Evolutionary conservation across 2,329 filamentous ascomycete genomes (phyloP), one percentile per base, ranked within the genome.

Genomic region (Teratosphaeria destructans): DNA sequence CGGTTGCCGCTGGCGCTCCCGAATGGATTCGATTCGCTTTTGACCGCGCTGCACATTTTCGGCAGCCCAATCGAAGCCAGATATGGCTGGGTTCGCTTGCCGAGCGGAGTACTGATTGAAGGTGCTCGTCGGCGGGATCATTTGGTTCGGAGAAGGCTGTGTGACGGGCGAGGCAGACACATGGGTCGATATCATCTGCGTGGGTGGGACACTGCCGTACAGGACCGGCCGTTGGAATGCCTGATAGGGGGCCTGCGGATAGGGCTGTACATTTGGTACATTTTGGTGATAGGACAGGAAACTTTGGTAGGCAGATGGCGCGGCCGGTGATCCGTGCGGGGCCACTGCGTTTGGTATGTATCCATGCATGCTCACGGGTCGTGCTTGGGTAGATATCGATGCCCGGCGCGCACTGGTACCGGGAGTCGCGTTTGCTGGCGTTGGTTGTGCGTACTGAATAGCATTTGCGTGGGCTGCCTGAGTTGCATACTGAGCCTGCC

Each of bases 251-350:
- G 56, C 26, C 54, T 58, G 58, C 12, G 57, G 55, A 32, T 62
- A 59, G n/a, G 43, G n/a, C 8, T 49, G 43, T 19, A n/a, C 8
- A 1, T 59, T 37, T 56, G 58, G 58, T 23, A 23, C 23, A 2
- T 23, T 23, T 35, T 62, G 54, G 27, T 63, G 52, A 14, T 56
- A 59, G 29, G 63, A 58, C 32, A 60, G 60, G 32, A 64, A 65
- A 34, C 63, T 61, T 39, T 66, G 65, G 55, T 66, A 69, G 10
- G 66, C 65, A 23, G 68, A 68, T n/a, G 63, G 63, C n/a, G 69
- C 63, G 16, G 65, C 64, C 19, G 65, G 67, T 14, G 65, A 67
- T 16, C 65, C 67, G 52, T 61, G 60, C 29, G 56, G 57, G 10
- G 59, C 35, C 47, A 56, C 29, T 34, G 37, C 35, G 53, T 53